Conservation (phyloP, 2,329 filamentous ascomycete species). For the Xylaria sp. region DNA sequence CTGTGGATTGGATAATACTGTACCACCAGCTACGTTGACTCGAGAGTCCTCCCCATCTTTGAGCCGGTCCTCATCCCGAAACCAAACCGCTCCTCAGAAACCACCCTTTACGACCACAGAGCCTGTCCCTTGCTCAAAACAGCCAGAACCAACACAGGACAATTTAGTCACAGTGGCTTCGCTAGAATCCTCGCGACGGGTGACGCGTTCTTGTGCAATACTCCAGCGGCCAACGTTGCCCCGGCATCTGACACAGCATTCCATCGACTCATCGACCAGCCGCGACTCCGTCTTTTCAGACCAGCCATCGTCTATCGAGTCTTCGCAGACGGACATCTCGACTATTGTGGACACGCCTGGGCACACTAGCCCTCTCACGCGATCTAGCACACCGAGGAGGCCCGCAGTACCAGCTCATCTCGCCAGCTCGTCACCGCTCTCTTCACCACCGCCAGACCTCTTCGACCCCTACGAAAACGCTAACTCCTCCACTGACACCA, state of each 20-base stretch:
- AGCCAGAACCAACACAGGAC: slow-evolving; percentile 1
- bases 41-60: not conserved
- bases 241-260: slow-evolving; percentile 40
- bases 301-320: slow-evolving; percentile 39
- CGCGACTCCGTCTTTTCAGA: slow-evolving; percentile 44
- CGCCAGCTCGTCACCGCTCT: slow-evolving; percentile 64
- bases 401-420: slow-evolving; percentile 36
- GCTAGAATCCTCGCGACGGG: slow-evolving; percentile 29
- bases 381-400: slow-evolving; percentile 41
- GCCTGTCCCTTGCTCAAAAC: not conserved
- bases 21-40: not conserved
- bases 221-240: slow-evolving; percentile 40
- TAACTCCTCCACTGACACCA: slow-evolving; percentile 51
- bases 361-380: slow-evolving; percentile 34
- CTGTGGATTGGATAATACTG: slow-evolving; percentile 29
- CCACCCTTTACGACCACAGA: not conserved
- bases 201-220: slow-evolving; percentile 43
- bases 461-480: slow-evolving; percentile 60
- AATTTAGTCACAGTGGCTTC: not conserved
- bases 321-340: slow-evolving; percentile 46
- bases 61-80: not conserved
- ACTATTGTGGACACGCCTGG: slow-evolving; percentile 9
- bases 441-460: slow-evolving; percentile 63
- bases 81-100: not conserved
- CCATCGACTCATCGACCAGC: slow-evolving; percentile 41